Conservation (phyloP, 176 grass and related monocot species). For the Lolium rigidum region DNA sequence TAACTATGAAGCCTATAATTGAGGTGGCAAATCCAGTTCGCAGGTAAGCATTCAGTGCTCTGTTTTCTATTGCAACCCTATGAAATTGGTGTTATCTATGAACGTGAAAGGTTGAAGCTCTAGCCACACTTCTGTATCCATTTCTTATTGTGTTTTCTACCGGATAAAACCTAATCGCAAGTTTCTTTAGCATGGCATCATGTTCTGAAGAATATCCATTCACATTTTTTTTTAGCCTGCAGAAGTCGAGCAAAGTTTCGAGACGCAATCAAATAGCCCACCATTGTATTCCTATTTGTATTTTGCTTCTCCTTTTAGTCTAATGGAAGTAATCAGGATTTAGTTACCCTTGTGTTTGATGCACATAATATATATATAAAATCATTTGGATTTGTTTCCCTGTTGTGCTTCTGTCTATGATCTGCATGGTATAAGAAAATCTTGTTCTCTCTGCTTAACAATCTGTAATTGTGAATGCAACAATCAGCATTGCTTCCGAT, state of each 20-base stretch:
- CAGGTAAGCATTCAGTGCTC: slow-evolving; percentile 55
- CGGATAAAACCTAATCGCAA: background rate
- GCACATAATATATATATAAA: background rate
- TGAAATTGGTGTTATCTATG: background rate
- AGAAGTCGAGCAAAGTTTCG: background rate
- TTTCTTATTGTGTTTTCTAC: background rate
- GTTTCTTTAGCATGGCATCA: background rate
- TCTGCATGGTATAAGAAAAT: background rate
- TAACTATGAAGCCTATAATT: slow-evolving; percentile 79
- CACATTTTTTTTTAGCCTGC: too few relatives aligned
- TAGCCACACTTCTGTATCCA: background rate
- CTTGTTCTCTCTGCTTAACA: background rate
- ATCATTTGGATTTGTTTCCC: background rate
- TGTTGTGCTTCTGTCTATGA: background rate
- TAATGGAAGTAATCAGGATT: background rate
- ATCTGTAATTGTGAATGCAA: background rate
- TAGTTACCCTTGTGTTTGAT: background rate
- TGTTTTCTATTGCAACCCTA: background rate
- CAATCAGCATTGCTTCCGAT: background rate
- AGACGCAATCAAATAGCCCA: background rate
- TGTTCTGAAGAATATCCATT: background rate
- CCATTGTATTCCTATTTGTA: background rate
- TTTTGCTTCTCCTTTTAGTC: background rate
- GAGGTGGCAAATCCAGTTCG: slow-evolving; percentile 82
- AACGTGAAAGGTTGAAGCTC: background rate